A percentile compares a stretch with the other conserved stretches of the same genome.
phyloP scores from a whole-genome alignment of 805 yeast genomes.

The Saccharomycopsis amapae region DNA sequence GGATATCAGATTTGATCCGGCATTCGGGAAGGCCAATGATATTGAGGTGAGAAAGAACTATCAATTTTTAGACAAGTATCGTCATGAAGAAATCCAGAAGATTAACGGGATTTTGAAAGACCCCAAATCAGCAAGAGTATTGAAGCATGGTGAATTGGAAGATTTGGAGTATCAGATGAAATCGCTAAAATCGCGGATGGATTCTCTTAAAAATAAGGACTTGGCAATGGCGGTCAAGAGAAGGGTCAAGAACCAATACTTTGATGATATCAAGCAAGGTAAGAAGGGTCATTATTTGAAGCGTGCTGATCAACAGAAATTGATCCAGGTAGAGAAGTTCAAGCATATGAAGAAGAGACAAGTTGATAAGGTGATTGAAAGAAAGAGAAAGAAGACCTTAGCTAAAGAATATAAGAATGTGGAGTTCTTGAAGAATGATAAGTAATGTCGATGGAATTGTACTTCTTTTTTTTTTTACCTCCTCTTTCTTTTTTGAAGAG shows the following conservation, averaged over 20 bases:
- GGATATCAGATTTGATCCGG: slow-evolving; percentile 88
- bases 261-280: slow-evolving; percentile 42
- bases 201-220: slow-evolving; percentile 65
- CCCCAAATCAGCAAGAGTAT: slow-evolving; percentile 36
- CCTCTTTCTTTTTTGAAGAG: slow-evolving; percentile 6
- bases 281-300: slow-evolving; percentile 54
- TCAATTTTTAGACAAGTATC: slow-evolving; percentile 77
- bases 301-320: slow-evolving; percentile 62
- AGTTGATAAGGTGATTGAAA: slow-evolving; percentile 75
- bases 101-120: slow-evolving; percentile 52
- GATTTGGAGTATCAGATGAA: slow-evolving; percentile 51
- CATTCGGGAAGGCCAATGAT: slow-evolving; percentile 81
- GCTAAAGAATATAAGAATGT: slow-evolving; percentile 67
- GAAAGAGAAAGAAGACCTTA: slow-evolving; percentile 78
- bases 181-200: slow-evolving; percentile 60
- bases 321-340: slow-evolving; percentile 70
- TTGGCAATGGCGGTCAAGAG: slow-evolving; percentile 59
- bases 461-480: slow-evolving; percentile 5
- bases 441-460: neutral
- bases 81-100: slow-evolving; percentile 62
- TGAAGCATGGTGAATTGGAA: slow-evolving; percentile 39
- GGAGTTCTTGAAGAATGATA: slow-evolving; percentile 29
- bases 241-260: slow-evolving; percentile 48
- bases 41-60: slow-evolving; percentile 66
- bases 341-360: slow-evolving; percentile 65